Percentiles rank a stretch among this genome's conserved stretches.
These are phyloP conservation scores for Nitzschia inconspicua DNA, from an alignment of 108 stramenopile genomes.

Conservation along the genomic window DNA sequence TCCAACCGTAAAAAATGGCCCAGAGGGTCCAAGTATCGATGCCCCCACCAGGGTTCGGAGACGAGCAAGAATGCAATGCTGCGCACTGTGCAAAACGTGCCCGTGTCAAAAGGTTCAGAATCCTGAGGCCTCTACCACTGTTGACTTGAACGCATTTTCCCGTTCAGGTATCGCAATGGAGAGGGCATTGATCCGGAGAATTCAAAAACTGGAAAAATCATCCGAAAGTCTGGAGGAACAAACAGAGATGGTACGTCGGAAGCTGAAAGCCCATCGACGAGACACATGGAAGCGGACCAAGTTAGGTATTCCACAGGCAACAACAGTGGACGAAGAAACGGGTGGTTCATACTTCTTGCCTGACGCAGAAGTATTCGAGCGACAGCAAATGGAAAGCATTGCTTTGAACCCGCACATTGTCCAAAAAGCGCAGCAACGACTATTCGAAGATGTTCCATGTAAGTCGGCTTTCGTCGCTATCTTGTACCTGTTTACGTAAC, in stretches of 20 bases:
- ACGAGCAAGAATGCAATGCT: background rate
- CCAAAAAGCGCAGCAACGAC: background rate
- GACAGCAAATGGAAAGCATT: background rate
- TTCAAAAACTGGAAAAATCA: slow-evolving; percentile 43
- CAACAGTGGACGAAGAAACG: background rate
- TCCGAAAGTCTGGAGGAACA: slow-evolving; percentile 29
- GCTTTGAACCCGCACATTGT: slow-evolving; percentile 5
- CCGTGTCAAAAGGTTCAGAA: slow-evolving; percentile 15
- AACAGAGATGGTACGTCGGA: slow-evolving; percentile 23
- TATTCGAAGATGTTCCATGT: slow-evolving; percentile 24
- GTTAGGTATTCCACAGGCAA: background rate
- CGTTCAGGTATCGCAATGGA: slow-evolving; percentile 38
- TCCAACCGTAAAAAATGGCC: too few relatives aligned
- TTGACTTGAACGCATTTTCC: slow-evolving; percentile 15
- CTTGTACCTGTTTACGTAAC: too few relatives aligned
- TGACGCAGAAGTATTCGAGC: slow-evolving; percentile 25
- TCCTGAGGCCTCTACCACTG: background rate
- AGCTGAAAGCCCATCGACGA: slow-evolving; percentile 46
- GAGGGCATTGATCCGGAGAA: slow-evolving; percentile 35
- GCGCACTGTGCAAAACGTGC: slow-evolving; percentile 39
- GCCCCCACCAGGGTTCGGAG: background rate
- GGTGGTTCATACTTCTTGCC: slow-evolving; percentile 29
- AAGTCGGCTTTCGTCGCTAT: too few relatives aligned
- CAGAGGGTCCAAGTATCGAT: background rate
- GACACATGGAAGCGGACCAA: slow-evolving; percentile 24